Evolutionary conservation across 2,329 filamentous ascomycete species (phyloP), one percentile per base, ranked within the genome.

Genomic region (Dactylellina parvicollis): DNA sequence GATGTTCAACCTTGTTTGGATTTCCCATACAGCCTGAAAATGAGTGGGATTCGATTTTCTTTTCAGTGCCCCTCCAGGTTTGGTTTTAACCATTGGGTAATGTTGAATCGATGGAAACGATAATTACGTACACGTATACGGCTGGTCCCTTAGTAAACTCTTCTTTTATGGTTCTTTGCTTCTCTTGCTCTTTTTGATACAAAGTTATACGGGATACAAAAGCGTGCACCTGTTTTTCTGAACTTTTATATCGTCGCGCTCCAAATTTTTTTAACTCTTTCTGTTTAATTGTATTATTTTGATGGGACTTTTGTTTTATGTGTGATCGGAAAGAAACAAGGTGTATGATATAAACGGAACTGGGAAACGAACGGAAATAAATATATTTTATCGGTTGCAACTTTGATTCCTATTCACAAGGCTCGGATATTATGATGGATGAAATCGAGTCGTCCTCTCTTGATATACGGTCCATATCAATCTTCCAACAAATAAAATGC

Each of bases 161-260:
- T 10, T 5, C 22, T 20, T 26, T 36, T 54, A 5, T 18, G 14
- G n/a, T 54, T 22, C 22, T 34, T 57, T 28, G 5, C 1, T 38
- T 49, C 26, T 49, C 38, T 34, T 24, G 9, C n/a, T 64, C 47
- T 47, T 64, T 44, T 8, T 34, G 32, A 32, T 2, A 10, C n/a
- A 30, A 10, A 28, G 40, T 3, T 54, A 34, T 47, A 54, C 24
- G 40, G 40, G 16, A 32, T 47, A 61, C 40, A 44, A 44, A 44
- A 44, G 40, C 40, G 22, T 44, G 8, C 22, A 5, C 9, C 4
- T 61, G 42, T 28, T 34, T 28, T 42, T 28, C 8, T 46, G 22
- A 28, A 4, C n/a, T 32, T 18, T 20, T 14, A 52, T 52, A 16
- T 16, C 18, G 22, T 20, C n/a, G 34, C 34, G 36, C 24, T 20